Conservation (phyloP, 805 yeast species). For the Naumovozyma castellii region DNA sequence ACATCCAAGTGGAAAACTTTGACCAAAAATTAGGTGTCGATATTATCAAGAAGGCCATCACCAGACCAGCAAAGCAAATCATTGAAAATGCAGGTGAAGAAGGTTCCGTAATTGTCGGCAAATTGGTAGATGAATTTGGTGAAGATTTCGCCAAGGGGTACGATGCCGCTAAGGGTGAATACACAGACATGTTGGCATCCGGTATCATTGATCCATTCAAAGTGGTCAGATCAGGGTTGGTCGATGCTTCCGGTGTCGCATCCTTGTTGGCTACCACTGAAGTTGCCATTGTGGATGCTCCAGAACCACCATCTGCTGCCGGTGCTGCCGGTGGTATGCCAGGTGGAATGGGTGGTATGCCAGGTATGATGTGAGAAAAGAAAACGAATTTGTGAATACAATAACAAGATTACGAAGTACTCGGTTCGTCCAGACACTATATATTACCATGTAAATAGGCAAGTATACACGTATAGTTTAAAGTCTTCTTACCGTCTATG, state of each 20-base stretch:
- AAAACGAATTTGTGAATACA: background rate
- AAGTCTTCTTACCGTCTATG: too few species aligned
- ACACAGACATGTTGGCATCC: constrained; percentile 89
- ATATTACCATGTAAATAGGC: background rate
- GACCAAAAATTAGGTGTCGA: constrained; percentile 95
- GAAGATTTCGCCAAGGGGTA: constrained; percentile 81
- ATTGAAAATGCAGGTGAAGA: constrained; percentile 96
- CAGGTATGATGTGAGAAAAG: constrained; percentile 15
- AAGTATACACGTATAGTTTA: background rate
- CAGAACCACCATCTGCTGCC: constrained; percentile 62
- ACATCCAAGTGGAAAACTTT: constrained; percentile 70
- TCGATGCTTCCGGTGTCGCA: constrained; percentile 96
- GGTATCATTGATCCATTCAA: constrained; percentile 98
- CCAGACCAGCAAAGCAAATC: constrained; percentile 91
- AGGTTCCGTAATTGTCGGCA: constrained; percentile 93
- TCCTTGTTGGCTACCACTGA: constrained; percentile 95
- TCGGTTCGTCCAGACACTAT: too few species aligned
- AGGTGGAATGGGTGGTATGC: constrained; percentile 50
- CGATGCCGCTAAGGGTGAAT: constrained; percentile 87
- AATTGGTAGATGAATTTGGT: constrained; percentile 46
- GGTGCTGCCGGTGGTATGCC: constrained; percentile 33
- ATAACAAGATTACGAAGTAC: background rate
- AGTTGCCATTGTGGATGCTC: constrained; percentile 95
- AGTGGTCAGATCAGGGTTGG: constrained; percentile 91
- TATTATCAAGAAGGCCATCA: constrained; percentile 83